Conservation (phyloP, 345 rosid genomes). For the Gossypium herbaceum region DNA sequence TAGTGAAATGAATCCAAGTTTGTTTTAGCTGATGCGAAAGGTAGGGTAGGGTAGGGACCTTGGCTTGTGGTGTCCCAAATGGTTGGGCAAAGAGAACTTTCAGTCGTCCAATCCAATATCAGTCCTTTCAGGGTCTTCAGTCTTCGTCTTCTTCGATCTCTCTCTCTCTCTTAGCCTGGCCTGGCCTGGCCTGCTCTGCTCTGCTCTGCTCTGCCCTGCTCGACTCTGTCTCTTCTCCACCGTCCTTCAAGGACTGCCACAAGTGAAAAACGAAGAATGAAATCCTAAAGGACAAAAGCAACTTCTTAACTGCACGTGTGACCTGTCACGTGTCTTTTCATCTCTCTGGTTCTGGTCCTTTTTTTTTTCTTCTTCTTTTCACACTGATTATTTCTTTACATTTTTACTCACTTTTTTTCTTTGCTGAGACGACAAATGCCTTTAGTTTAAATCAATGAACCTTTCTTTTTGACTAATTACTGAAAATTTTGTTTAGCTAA, state of each 20-base stretch:
- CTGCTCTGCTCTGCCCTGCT: too few species aligned
- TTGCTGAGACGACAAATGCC: background rate
- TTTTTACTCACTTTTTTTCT: background rate
- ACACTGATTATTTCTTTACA: background rate
- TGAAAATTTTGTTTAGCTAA: too few species aligned
- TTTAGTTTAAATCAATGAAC: too few species aligned
- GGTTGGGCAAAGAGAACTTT: background rate
- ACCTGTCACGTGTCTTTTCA: slow-evolving; percentile 12
- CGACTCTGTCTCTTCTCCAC: background rate
- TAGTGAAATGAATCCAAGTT: slow-evolving; percentile 21
- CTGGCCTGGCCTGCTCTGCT: background rate
- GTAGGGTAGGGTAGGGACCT: background rate
- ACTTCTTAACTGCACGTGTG: slow-evolving; percentile 15
- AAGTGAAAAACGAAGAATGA: background rate
- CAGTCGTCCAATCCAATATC: slow-evolving; percentile 9
- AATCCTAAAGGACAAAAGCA: background rate
- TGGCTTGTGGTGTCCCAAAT: background rate
- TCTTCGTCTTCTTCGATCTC: background rate
- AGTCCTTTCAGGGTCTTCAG: background rate
- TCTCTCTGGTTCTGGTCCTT: background rate
- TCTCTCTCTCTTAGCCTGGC: background rate
- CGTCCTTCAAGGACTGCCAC: background rate
- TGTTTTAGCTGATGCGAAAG: slow-evolving; percentile 21
- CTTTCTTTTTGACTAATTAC: too few species aligned
- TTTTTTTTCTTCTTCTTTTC: too few species aligned